A percentile compares a stretch with the other conserved stretches of the same genome.
Evolutionary conservation across 768 basidiomycete genomes (phyloP).

Genomic region (Mycena haematopus): DNA sequence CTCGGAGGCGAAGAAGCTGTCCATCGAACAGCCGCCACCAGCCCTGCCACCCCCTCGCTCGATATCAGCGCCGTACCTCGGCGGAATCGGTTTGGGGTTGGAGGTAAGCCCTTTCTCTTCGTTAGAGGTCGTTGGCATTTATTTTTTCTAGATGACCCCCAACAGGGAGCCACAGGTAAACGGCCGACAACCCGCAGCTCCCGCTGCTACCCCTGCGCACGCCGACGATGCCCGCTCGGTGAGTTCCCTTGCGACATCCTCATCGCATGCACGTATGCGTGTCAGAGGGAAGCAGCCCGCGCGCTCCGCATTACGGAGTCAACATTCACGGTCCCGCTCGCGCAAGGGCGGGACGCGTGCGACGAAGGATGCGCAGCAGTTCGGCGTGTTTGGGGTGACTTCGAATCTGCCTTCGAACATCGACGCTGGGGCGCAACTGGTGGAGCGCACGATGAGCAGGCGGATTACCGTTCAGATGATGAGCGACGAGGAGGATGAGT

Average conservation of each 20-base stretch:
- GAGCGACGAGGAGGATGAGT: slow-evolving; percentile 25
- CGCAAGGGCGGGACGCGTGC: slow-evolving; percentile 9
- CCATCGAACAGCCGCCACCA: slow-evolving; percentile 2
- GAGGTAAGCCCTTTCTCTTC: neutral
- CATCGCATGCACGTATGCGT: slow-evolving; percentile 14
- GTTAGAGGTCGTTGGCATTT: neutral
- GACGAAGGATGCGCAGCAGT: neutral
- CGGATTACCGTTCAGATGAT: slow-evolving; percentile 13
- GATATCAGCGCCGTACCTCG: slow-evolving; percentile 10
- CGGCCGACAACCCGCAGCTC: neutral
- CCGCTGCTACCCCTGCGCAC: neutral
- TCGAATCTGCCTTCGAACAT: slow-evolving; percentile 13
- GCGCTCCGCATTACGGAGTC: slow-evolving; percentile 2
- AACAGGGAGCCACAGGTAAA: neutral
- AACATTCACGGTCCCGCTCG: slow-evolving; percentile 9
- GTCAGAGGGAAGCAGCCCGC: slow-evolving; percentile 10
- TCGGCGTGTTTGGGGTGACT: slow-evolving; percentile 15
- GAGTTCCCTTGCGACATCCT: slow-evolving; percentile 23
- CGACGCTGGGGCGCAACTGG: slow-evolving; percentile 20
- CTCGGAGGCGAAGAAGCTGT: neutral
- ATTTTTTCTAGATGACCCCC: slow-evolving; percentile 1
- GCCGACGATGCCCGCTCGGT: slow-evolving; percentile 26
- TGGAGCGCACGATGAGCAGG: slow-evolving; percentile 27
- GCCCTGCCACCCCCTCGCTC: neutral
- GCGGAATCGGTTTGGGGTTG: neutral